Evolutionary conservation across 2,329 filamentous ascomycete genomes (phyloP), one percentile per base, ranked within the genome.

Genomic region (Apiospora marii): DNA sequence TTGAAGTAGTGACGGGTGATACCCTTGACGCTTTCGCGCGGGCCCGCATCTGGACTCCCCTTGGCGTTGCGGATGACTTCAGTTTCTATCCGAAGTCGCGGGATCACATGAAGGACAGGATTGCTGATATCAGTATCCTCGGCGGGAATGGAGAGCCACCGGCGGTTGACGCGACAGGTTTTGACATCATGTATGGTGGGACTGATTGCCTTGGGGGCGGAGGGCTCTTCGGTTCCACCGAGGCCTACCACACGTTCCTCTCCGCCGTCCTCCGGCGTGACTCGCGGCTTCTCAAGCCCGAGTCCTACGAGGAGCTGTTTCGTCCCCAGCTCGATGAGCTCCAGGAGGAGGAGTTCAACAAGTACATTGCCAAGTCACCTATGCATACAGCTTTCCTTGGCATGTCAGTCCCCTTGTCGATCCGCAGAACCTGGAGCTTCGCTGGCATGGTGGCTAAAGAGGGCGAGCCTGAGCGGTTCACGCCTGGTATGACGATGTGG

Each of bases 401-500:
- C 0, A 58, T 77, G 49, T 69, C 72, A 0, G 74, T 78, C 27
- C 78, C 78, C 24, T 37, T 16, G 6, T 74, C 76, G 0, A 53
- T 77, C 2, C 68, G 76, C 24, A 78, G 75, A 71, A 77, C 74
- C 16, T 79, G 77, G 77, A 74, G 72, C 44, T 75, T 80, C 24
- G 78, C 78, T 4, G 78, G 78, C 0, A 34, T 79, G 43, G 72
- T 79, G 22, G 74, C 73, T 2, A 78, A 79, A 53, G 74, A 78
- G 8, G 72, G 70, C 8, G 73, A 75, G 30, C 72, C 77, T 16
- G 78, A 77, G 0, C 71, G 76, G 7, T 78, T 78, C 44, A 68
- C 69, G 22, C 27, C 68, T 1, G 76, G 76, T 0, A 74, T 72
- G 19, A 72, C 73, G 7, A 69, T 76, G n/a, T 79, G 77, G 78